Evolutionary conservation across 306 rosid genomes (phyloP).

Genomic region (Echinosophora koreensis): DNA sequence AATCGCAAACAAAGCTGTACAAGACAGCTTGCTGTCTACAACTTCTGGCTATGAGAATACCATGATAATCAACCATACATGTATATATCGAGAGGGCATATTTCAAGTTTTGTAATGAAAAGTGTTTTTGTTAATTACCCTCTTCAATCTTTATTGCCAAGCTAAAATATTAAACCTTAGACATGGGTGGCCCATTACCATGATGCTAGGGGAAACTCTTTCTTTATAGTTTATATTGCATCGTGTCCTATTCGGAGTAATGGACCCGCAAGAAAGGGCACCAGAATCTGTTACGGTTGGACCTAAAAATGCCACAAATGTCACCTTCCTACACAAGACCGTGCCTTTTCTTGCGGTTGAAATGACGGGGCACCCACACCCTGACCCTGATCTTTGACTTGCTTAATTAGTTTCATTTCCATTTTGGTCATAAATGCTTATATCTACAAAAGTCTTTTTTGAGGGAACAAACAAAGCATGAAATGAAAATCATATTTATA

Average conservation of each 20-base stretch:
- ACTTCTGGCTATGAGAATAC: background rate
- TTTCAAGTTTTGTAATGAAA: slow-evolving; percentile 18
- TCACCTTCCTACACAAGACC: slow-evolving; percentile 27
- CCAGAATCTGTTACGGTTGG: slow-evolving; percentile 25
- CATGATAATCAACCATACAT: background rate
- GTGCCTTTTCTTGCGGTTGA: slow-evolving; percentile 36
- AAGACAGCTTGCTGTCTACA: background rate
- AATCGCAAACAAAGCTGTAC: slow-evolving; percentile 33
- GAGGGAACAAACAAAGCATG: background rate
- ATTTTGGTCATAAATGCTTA: slow-evolving; percentile 32
- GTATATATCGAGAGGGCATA: background rate
- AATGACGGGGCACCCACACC: slow-evolving; percentile 35
- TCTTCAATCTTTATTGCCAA: slow-evolving; percentile 8
- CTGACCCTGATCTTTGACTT: slow-evolving; percentile 39
- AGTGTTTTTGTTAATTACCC: slow-evolving; percentile 25
- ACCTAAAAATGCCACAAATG: slow-evolving; percentile 39
- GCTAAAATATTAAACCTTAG: background rate
- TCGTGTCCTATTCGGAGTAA: slow-evolving; percentile 17
- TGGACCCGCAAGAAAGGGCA: slow-evolving; percentile 41
- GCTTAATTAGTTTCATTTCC: slow-evolving; percentile 6
- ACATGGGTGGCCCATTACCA: slow-evolving; percentile 24
- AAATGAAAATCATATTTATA: background rate
- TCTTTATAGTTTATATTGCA: background rate
- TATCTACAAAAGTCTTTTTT: background rate
- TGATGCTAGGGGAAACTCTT: background rate